Evolutionary conservation across 2,329 filamentous ascomycete genomes (phyloP).

Genomic region (Pseudopithomyces maydicus): DNA sequence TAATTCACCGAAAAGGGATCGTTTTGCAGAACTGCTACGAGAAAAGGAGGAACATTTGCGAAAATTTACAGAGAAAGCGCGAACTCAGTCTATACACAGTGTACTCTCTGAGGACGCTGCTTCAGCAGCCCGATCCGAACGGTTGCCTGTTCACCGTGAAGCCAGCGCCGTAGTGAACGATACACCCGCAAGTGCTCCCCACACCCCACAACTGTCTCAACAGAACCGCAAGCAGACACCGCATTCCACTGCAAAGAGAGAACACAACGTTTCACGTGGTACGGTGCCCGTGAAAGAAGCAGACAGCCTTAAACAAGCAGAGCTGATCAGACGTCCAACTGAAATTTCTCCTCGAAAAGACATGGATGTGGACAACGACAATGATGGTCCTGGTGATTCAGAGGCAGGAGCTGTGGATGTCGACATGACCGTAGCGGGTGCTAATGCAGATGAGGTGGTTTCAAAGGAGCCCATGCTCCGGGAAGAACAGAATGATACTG

Average conservation of each 20-base stretch:
- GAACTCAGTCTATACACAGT: background rate
- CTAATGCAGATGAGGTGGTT: too few species aligned
- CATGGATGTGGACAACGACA: background rate
- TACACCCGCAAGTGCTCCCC: background rate
- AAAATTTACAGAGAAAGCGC: slow-evolving; percentile 18
- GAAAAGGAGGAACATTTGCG: slow-evolving; percentile 20
- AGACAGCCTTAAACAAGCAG: background rate
- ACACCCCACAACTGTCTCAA: background rate
- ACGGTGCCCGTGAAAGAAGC: background rate
- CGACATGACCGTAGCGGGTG: background rate
- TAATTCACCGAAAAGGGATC: slow-evolving; percentile 7
- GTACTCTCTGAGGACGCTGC: background rate
- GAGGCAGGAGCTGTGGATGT: background rate
- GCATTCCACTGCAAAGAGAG: background rate
- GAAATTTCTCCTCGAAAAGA: background rate
- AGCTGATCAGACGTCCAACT: too few species aligned
- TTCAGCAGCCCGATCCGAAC: background rate
- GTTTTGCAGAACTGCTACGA: slow-evolving; percentile 4
- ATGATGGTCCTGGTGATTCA: too few species aligned
- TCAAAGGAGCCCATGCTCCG: too few species aligned
- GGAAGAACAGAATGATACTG: too few species aligned
- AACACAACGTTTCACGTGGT: background rate
- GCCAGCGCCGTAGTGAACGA: background rate
- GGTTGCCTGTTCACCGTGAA: background rate
- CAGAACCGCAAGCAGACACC: background rate